Evolutionary conservation across 805 yeast species (phyloP).

Genomic region (Schwanniomyces vanrijiae): DNA sequence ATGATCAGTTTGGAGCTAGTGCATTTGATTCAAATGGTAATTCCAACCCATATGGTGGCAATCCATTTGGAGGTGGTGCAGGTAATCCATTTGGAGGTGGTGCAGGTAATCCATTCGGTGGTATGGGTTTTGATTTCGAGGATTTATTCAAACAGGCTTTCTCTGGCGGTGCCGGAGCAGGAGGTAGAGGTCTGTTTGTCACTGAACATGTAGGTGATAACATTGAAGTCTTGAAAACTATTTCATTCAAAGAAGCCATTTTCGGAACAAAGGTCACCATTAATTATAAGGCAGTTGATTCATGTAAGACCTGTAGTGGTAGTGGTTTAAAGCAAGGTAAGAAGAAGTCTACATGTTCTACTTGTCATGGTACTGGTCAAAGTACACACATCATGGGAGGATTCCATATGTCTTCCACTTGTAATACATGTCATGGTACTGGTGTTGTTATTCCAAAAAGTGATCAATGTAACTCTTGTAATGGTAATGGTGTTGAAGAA

Average conservation of each 20-base stretch:
- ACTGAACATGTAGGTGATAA: constrained; percentile 89
- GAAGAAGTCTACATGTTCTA: constrained; percentile 72
- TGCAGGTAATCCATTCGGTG: constrained; percentile 54
- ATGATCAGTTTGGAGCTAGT: constrained; percentile 87
- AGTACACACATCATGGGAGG: constrained; percentile 87
- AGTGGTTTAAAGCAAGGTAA: constrained; percentile 79
- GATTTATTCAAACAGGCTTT: constrained; percentile 51
- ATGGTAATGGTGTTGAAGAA: constrained; percentile 83
- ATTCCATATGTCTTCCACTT: constrained; percentile 94
- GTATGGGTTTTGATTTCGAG: constrained; percentile 49
- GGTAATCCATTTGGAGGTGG: constrained; percentile 38
- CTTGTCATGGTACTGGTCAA: constrained; percentile 94
- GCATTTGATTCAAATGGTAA: constrained; percentile 69
- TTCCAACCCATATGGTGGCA: constrained; percentile 47
- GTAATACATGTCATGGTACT: constrained; percentile 82
- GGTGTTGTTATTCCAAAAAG: constrained; percentile 72
- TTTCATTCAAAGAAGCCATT: constrained; percentile 83
- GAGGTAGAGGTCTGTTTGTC: constrained; percentile 49
- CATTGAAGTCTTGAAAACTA: constrained; percentile 71
- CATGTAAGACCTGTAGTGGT: constrained; percentile 80
- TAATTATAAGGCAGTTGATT: constrained; percentile 69
- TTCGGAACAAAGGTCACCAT: constrained; percentile 71
- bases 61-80: constrained; percentile 37
- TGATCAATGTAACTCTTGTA: constrained; percentile 78
- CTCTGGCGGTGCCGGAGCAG: constrained; percentile 41